These are phyloP conservation scores for Teunomyces kruisii DNA, from an alignment of 805 yeast genomes.

Conservation along the genomic window DNA sequence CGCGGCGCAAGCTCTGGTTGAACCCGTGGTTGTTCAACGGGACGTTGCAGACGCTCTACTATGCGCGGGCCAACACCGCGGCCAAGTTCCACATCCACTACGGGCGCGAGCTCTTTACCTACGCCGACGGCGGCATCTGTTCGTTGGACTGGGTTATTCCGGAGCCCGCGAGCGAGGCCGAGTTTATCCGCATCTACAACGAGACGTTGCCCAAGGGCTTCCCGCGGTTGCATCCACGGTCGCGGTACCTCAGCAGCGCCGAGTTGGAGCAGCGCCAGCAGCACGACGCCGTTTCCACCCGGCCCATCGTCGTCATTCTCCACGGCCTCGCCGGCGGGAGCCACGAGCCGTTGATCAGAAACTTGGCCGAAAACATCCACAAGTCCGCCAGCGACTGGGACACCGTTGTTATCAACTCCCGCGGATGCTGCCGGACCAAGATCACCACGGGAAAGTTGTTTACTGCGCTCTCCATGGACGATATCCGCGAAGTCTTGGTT, in stretches of 20 bases:
- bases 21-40: constrained; percentile 71
- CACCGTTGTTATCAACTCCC: constrained; percentile 63
- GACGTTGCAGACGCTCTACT: constrained; percentile 71
- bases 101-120: constrained; percentile 64
- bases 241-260: constrained; percentile 48
- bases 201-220: constrained; percentile 35
- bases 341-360: constrained; percentile 73
- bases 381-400: constrained; percentile 47
- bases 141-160: constrained; percentile 73
- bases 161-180: constrained; percentile 19
- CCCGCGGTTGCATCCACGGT: constrained; percentile 46
- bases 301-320: constrained; percentile 62
- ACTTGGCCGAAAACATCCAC: constrained; percentile 38
- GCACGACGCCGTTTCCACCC: constrained; percentile 23
- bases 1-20: constrained; percentile 45
- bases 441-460: constrained; percentile 70
- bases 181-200: constrained; percentile 22
- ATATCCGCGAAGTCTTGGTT: constrained; percentile 55
- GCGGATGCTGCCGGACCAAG: constrained; percentile 75
- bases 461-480: constrained; percentile 71
- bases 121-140: constrained; percentile 67
- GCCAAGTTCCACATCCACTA: constrained; percentile 59
- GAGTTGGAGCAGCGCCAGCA: constrained; percentile 39
- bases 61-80: constrained; percentile 55
- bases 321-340: constrained; percentile 88